Conservation (phyloP, 73 alveolate genomes). For the Paramecium pentaurelia region DNA sequence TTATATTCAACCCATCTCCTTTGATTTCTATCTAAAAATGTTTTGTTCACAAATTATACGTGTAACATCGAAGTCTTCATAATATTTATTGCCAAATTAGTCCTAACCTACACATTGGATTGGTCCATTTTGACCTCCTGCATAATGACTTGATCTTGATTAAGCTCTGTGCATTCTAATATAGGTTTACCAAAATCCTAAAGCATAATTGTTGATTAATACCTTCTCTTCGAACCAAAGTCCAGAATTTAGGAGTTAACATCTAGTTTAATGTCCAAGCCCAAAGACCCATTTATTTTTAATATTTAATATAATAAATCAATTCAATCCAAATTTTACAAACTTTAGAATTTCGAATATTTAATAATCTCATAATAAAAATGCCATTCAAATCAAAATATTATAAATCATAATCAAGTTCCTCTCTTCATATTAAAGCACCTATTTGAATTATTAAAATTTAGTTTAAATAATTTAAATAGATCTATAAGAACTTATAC, state of each 20-base stretch:
- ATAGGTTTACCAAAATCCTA: conserved; percentile 48
- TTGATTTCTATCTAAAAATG: conserved; percentile 34
- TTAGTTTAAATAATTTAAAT: too few species aligned
- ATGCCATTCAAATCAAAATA: background rate
- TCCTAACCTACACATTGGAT: conserved; percentile 50
- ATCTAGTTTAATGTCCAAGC: conserved; percentile 59
- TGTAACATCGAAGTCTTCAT: conserved; percentile 62
- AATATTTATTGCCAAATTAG: conserved; percentile 59
- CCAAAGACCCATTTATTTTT: conserved; percentile 52
- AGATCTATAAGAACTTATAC: background rate
- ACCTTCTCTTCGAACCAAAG: conserved; percentile 62
- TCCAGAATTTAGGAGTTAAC: conserved; percentile 61
- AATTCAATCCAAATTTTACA: background rate
- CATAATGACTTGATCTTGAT: conserved; percentile 59
- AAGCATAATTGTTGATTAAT: too few species aligned
- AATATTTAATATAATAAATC: background rate
- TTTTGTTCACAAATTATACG: background rate
- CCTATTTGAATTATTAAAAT: background rate
- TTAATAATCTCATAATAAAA: background rate
- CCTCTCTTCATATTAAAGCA: background rate
- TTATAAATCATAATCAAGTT: background rate
- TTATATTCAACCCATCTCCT: conserved; percentile 65
- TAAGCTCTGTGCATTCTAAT: conserved; percentile 56
- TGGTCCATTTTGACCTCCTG: conserved; percentile 58
- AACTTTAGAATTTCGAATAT: background rate